A percentile compares a stretch with the other conserved stretches of the same genome.
These are phyloP conservation scores for Xanthoconium purpureum DNA, from an alignment of 768 basidiomycete genomes.

Conservation along the genomic window DNA sequence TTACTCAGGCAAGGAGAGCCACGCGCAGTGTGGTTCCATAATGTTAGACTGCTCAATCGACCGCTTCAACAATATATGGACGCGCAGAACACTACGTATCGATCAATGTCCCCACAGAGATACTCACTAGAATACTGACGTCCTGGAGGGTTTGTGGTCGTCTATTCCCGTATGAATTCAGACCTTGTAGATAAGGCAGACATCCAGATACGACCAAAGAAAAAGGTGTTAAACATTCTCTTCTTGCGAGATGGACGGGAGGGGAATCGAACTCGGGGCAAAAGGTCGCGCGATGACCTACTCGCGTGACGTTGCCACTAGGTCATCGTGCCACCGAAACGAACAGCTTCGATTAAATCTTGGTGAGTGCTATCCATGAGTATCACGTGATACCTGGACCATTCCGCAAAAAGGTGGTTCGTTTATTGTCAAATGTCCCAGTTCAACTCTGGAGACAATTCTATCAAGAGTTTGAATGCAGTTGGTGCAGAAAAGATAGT, in stretches of 20 bases:
- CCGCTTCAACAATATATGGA: background rate
- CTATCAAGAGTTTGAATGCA: too few species aligned
- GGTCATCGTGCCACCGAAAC: background rate
- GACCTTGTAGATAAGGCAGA: too few species aligned
- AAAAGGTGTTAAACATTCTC: background rate
- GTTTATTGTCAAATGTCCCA: too few species aligned
- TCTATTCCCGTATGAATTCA: too few species aligned
- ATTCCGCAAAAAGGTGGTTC: too few species aligned
- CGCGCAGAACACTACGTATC: background rate
- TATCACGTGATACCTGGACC: background rate
- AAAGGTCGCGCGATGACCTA: slow-evolving; percentile 3
- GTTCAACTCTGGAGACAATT: too few species aligned
- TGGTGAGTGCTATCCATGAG: background rate
- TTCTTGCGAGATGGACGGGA: background rate
- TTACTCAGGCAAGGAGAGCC: too few species aligned
- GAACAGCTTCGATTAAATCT: background rate
- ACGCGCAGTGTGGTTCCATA: too few species aligned
- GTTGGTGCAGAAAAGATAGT: background rate
- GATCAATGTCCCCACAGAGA: too few species aligned
- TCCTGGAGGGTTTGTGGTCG: too few species aligned
- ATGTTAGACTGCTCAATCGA: background rate
- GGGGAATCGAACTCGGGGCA: slow-evolving; percentile 2
- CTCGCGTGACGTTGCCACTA: slow-evolving; percentile 2
- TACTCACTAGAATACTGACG: too few species aligned
- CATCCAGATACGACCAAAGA: background rate